These are phyloP conservation scores for Coemansia aciculifera DNA, from an alignment of 192 early-diverging fungal genomes.

Conservation along the genomic window DNA sequence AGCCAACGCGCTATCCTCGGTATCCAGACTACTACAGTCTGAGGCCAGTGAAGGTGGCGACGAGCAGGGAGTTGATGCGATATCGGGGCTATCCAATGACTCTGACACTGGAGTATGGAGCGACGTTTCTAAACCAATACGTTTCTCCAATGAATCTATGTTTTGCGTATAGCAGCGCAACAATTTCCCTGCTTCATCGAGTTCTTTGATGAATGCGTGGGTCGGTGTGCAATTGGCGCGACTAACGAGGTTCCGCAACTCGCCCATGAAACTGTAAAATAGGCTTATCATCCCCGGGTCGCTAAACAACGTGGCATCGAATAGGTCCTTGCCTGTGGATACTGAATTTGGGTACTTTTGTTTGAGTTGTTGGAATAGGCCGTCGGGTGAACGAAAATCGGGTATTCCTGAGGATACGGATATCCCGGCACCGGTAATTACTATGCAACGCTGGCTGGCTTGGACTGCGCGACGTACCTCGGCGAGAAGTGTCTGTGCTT, in stretches of 20 bases:
- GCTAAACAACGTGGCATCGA: constrained; percentile 87
- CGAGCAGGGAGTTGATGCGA: not conserved
- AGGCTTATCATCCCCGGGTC: constrained; percentile 62
- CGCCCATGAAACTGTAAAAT: constrained; percentile 78
- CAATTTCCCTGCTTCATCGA: constrained; percentile 75
- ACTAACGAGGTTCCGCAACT: constrained; percentile 72
- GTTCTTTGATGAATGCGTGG: constrained; percentile 79
- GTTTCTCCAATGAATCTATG: constrained; percentile 89
- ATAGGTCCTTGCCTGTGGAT: constrained; percentile 84
- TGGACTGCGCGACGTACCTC: constrained; percentile 47
- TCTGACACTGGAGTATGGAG: constrained; percentile 12
- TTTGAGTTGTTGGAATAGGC: constrained; percentile 81
- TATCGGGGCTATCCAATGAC: not conserved
- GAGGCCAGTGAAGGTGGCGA: not conserved
- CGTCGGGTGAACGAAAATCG: constrained; percentile 92
- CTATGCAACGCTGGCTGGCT: constrained; percentile 44
- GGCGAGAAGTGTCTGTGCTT: not conserved
- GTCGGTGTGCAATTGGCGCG: constrained; percentile 78
- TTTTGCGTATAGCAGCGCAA: constrained; percentile 96
- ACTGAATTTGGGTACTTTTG: constrained; percentile 72
- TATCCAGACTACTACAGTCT: not conserved
- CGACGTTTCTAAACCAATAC: constrained; percentile 63
- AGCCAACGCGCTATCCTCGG: not conserved
- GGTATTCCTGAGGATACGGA: constrained; percentile 97
- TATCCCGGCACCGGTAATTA: constrained; percentile 68